These are phyloP conservation scores for Metarhizium humberi DNA, from an alignment of 2,329 filamentous ascomycete genomes.

Conservation along the genomic window DNA sequence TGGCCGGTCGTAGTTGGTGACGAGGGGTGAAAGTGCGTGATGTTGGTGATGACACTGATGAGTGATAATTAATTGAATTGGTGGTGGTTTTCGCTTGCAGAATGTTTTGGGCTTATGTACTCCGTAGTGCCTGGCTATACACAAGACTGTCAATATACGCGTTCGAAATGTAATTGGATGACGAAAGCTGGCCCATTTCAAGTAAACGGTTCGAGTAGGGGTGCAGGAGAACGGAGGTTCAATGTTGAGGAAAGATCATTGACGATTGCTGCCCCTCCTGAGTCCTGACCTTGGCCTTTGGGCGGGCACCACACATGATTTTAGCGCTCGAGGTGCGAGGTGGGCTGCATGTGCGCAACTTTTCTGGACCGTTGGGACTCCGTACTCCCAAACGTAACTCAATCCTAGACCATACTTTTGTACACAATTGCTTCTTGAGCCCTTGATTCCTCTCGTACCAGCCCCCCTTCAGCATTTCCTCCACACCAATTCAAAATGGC, in stretches of 20 bases:
- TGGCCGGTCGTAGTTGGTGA: constrained; percentile 1
- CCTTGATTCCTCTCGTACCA: neutral
- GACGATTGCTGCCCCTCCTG: too few relatives aligned
- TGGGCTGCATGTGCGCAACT: neutral
- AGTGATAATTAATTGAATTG: too few relatives aligned
- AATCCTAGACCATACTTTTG: neutral
- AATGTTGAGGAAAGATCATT: too few relatives aligned
- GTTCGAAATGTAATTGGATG: too few relatives aligned
- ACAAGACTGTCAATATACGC: neutral
- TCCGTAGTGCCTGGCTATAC: neutral
- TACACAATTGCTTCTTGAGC: neutral
- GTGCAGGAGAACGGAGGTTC: too few relatives aligned
- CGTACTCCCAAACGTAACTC: neutral
- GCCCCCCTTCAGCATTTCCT: neutral
- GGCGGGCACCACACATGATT: neutral
- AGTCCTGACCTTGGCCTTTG: too few relatives aligned
- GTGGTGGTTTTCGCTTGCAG: too few relatives aligned
- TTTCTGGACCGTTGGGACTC: neutral
- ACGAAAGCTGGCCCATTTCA: too few relatives aligned
- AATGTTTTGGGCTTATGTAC: too few relatives aligned
- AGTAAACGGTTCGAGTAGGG: too few relatives aligned
- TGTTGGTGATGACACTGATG: too few relatives aligned
- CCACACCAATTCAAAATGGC: constrained; percentile 55
- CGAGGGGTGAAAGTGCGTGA: neutral
- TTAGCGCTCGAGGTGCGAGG: neutral